Percentiles rank a stretch among this genome's conserved stretches.
These are phyloP conservation scores for Nigrograna mackinnonii DNA, from an alignment of 2,329 filamentous ascomycete species.

Conservation along the genomic window DNA sequence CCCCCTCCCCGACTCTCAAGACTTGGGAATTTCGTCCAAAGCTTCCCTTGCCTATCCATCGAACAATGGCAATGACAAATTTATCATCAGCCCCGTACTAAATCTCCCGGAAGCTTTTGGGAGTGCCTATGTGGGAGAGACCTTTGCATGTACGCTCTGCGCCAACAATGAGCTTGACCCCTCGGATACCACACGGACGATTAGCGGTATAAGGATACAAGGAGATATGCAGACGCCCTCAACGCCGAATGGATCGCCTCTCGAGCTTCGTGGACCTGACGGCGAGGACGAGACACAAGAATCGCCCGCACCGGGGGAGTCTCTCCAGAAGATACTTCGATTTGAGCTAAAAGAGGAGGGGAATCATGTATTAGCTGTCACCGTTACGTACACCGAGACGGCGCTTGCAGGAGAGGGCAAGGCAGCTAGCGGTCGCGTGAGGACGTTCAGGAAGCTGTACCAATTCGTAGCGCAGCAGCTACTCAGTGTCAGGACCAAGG, in stretches of 20 bases:
- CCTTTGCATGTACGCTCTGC: constrained; percentile 91
- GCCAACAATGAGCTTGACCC: constrained; percentile 80
- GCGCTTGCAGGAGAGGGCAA: constrained; percentile 52
- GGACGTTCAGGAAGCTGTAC: constrained; percentile 93
- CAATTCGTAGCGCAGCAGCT: constrained; percentile 94
- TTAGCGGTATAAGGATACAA: constrained; percentile 79
- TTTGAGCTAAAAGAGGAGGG: constrained; percentile 95
- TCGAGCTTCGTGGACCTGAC: constrained; percentile 60
- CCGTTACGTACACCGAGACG: constrained; percentile 91
- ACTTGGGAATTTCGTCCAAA: constrained; percentile 56
- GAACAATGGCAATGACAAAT: constrained; percentile 52
- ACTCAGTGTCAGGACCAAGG: constrained; percentile 88
- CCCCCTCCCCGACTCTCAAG: constrained; percentile 59
- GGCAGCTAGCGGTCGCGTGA: constrained; percentile 63
- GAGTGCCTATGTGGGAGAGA: constrained; percentile 93
- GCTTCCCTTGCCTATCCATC: constrained; percentile 72
- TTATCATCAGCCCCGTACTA: constrained; percentile 65
- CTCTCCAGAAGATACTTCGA: constrained; percentile 78
- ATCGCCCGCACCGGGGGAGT: constrained; percentile 62
- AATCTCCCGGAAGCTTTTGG: constrained; percentile 91
- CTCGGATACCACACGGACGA: constrained; percentile 46
- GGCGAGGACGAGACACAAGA: constrained; percentile 20
- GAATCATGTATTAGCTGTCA: constrained; percentile 89
- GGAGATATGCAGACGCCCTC: constrained; percentile 96
- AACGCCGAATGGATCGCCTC: constrained; percentile 61